A percentile compares a stretch with the other conserved stretches of the same genome.
phyloP scores from a whole-genome alignment of 2,329 filamentous ascomycete species.

The Aspergillus fumigatus region DNA sequence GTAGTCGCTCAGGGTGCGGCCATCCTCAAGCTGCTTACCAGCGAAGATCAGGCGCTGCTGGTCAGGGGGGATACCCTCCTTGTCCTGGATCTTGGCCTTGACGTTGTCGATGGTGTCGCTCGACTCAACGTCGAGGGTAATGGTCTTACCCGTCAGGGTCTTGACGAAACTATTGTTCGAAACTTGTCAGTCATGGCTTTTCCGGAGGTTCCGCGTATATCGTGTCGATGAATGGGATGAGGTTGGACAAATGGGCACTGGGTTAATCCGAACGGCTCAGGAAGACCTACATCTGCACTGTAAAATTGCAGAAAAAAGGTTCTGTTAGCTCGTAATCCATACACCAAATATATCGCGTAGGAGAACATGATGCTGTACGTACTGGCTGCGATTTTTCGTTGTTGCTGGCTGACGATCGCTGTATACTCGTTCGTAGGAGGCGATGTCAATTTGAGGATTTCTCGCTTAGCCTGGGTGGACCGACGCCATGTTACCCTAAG shows the following conservation, averaged over 20 bases:
- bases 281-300: conserved; percentile 84
- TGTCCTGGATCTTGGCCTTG: conserved; percentile 99
- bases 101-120: conserved; percentile 99
- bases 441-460: conserved; percentile 38
- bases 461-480: conserved; percentile 42
- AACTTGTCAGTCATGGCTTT: conserved; percentile 21
- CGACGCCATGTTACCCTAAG: conserved; percentile 33
- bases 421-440: conserved; percentile 32
- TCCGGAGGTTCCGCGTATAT: conserved; percentile 3
- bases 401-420: conserved; percentile 40
- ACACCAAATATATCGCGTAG: conserved; percentile 9
- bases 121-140: conserved; percentile 99
- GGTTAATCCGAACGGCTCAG: conserved; percentile 25
- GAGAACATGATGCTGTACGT: conserved; percentile 26
- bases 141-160: conserved; percentile 99
- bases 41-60: conserved; percentile 99
- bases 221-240: conserved; percentile 18
- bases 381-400: conserved; percentile 46
- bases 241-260: conserved; percentile 16
- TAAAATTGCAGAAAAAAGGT: conserved; percentile 31
- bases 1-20: conserved; percentile 94
- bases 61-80: conserved; percentile 97
- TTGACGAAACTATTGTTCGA: conserved; percentile 81
- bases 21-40: conserved; percentile 98
- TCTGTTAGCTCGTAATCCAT: conserved; percentile 44